These are phyloP conservation scores for Nevesoporus exiguus DNA, from an alignment of 768 basidiomycete species.

Conservation along the genomic window DNA sequence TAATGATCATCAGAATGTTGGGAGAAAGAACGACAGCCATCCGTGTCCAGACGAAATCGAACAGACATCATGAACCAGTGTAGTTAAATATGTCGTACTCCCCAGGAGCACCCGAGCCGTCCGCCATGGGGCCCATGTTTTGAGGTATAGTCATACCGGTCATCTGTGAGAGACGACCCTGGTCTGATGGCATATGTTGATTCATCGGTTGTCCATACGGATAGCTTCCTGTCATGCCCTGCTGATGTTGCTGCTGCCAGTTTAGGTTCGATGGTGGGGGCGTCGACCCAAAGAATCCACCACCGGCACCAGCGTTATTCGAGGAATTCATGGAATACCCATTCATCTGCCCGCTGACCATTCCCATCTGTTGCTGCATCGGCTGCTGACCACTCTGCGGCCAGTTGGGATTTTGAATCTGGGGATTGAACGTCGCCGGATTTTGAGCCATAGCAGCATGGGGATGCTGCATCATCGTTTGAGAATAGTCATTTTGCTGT, in stretches of 20 bases:
- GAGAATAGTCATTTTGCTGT: conserved; percentile 42
- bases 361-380: conserved; percentile 39
- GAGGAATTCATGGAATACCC: conserved; percentile 36
- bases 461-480: conserved; percentile 36
- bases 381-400: conserved; percentile 56
- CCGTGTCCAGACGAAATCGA: conserved; percentile 16
- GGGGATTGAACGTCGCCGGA: conserved; percentile 24
- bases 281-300: conserved; percentile 24
- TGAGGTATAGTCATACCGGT: conserved; percentile 49
- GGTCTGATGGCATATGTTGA: conserved; percentile 27
- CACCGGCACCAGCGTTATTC: conserved; percentile 30
- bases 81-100: conserved; percentile 64
- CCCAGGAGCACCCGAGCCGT: conserved; percentile 36
- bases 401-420: conserved; percentile 41
- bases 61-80: conserved; percentile 38
- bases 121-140: conserved; percentile 41
- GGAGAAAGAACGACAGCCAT: conserved; percentile 18
- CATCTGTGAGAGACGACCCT: conserved; percentile 44
- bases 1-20: conserved; percentile 23
- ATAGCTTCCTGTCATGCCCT: conserved; percentile 29
- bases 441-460: conserved; percentile 33
- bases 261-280: conserved; percentile 24
- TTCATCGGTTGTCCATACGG: conserved; percentile 28
- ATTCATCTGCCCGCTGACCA: conserved; percentile 37
- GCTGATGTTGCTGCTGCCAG: conserved; percentile 31